Evolutionary conservation across 495 filamentous ascomycete species (phyloP).

Genomic region (Penicillium taxi): DNA sequence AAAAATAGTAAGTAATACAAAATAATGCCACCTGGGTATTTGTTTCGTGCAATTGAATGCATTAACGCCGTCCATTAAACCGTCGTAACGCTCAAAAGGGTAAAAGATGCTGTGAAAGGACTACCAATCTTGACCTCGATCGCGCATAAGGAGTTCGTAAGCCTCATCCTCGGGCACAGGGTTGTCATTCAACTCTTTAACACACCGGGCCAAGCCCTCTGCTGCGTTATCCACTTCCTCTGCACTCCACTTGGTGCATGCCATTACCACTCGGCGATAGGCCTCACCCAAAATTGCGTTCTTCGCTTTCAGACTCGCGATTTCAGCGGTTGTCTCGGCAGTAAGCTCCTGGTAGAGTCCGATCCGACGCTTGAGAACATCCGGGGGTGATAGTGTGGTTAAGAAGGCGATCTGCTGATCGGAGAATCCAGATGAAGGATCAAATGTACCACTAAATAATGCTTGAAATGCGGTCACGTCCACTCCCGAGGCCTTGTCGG

Average conservation of each 20-base stretch:
- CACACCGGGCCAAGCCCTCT: slow-evolving; percentile 39
- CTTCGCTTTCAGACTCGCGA: slow-evolving; percentile 34
- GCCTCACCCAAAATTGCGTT: slow-evolving; percentile 41
- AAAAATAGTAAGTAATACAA: slow-evolving; percentile 2
- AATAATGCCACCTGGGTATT: slow-evolving; percentile 24
- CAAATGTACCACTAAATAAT: slow-evolving; percentile 31
- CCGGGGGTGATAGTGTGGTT: slow-evolving; percentile 19
- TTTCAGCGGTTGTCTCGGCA: slow-evolving; percentile 28
- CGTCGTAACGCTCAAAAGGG: slow-evolving; percentile 15
- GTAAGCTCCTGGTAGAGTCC: slow-evolving; percentile 31
- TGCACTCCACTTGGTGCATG: slow-evolving; percentile 39
- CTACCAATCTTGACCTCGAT: slow-evolving; percentile 45
- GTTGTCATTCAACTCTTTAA: slow-evolving; percentile 43
- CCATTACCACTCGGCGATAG: slow-evolving; percentile 44
- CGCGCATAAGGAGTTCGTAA: slow-evolving; percentile 42
- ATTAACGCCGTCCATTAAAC: slow-evolving; percentile 15
- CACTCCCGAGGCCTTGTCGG: slow-evolving; percentile 45
- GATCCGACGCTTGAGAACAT: slow-evolving; percentile 22
- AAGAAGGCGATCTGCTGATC: slow-evolving; percentile 31
- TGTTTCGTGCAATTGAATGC: slow-evolving; percentile 15
- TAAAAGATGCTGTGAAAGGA: slow-evolving; percentile 2
- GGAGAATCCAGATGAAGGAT: slow-evolving; percentile 31
- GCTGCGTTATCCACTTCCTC: slow-evolving; percentile 43
- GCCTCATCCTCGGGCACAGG: slow-evolving; percentile 42
- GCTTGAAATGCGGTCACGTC: slow-evolving; percentile 31